Evolutionary conservation across 441 rosid species (phyloP), one percentile per base, ranked within the genome.

Genomic region (Lepidium campestre): DNA sequence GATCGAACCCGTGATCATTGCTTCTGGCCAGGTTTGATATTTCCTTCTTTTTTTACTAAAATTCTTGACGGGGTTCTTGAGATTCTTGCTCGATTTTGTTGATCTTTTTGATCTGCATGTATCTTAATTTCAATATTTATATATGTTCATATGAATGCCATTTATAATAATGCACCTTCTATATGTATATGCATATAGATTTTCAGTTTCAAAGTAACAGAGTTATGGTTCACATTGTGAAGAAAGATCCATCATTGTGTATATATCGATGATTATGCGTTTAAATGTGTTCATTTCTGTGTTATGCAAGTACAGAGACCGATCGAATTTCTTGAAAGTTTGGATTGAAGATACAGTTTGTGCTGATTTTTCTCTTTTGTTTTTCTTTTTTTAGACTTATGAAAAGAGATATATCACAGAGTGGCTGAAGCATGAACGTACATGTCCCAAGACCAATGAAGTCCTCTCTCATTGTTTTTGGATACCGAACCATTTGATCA

Each of bases 381-480:
- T 72, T 25, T 3, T 11, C 2, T 52, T 60, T 12, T 12, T 64
- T 27, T 64, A 78, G 84, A 82, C 83, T 34, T 76, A 56, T 66
- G 86, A 82, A 44, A 79, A 79, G 8, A 61, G 66, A 25, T 68
- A 41, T 72, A 80, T 80, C 65, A 62, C 62, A 32, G 60, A 65
- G 14, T 80, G 82, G 86, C 71, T 82, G 45, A 67, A 41, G 27
- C 68, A 49, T 42, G 18, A 76, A 56, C 69, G 53, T 31, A 73
- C 72, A 42, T 82, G 86, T 56, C 86, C 86, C 27, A 69, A 58
- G 57, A 80, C 48, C 55, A 35, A 66, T 52, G 49, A 75, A 75
- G 75, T 73, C 55, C 84, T 84, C 55, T 32, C 79, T 25, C 77
- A 79, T 57, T 50, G 54, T 46, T 31, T 68, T n/a, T 73, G 74